phyloP scores from a whole-genome alignment of 345 rosid species.

The Linum usitatissimum region DNA sequence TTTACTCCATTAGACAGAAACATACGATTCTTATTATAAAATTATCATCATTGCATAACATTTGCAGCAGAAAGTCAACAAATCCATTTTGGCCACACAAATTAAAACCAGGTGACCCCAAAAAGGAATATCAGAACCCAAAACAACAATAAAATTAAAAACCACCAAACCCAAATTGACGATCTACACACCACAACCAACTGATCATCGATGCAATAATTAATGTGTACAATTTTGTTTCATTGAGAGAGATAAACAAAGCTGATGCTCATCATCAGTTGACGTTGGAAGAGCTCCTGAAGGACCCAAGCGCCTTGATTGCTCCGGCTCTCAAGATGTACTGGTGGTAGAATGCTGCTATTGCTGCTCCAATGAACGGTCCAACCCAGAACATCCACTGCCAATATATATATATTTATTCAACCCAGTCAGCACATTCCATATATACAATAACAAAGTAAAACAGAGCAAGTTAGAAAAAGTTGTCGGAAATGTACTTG shows the following conservation, averaged over 20 bases:
- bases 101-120: neutral
- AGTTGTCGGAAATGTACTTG: conserved; percentile 15
- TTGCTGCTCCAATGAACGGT: conserved; percentile 35
- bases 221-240: neutral
- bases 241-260: too few species aligned
- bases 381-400: conserved; percentile 53
- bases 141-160: neutral
- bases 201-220: neutral
- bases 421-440: neutral
- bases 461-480: neutral
- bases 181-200: neutral
- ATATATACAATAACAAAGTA: neutral
- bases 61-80: neutral
- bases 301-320: conserved; percentile 30
- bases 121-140: neutral
- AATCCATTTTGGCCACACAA: neutral
- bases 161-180: neutral
- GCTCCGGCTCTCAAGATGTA: conserved; percentile 29
- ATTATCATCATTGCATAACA: neutral
- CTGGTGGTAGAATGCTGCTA: conserved; percentile 35
- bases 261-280: too few species aligned
- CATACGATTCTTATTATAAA: neutral
- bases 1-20: neutral
- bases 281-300: conserved; percentile 26
- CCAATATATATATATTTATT: neutral